Evolutionary conservation across 2,329 filamentous ascomycete genomes (phyloP).

Genomic region (Torrubiella hemipterigena): DNA sequence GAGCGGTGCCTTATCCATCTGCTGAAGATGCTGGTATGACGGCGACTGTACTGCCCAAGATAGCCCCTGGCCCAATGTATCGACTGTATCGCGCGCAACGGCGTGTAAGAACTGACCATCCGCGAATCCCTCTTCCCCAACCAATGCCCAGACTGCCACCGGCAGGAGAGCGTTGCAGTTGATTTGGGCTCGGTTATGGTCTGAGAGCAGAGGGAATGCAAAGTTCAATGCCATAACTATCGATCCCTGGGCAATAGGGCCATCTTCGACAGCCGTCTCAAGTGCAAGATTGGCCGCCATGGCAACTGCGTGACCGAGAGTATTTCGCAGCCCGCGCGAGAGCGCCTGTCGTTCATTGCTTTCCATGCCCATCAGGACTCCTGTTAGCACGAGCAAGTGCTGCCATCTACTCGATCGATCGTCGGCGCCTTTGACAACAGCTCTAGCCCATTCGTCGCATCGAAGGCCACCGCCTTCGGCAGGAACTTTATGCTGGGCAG

Average conservation of each 20-base stretch:
- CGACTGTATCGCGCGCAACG: conserved; percentile 55
- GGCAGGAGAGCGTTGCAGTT: conserved; percentile 62
- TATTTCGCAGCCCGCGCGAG: conserved; percentile 49
- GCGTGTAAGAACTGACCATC: conserved; percentile 63
- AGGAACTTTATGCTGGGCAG: conserved; percentile 15
- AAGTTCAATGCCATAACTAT: conserved; percentile 66
- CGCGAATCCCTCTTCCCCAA: conserved; percentile 61
- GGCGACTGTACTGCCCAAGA: conserved; percentile 51
- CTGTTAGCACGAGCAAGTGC: conserved; percentile 69
- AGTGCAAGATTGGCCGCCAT: conserved; percentile 68
- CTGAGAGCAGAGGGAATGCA: conserved; percentile 59
- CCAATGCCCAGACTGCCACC: conserved; percentile 53
- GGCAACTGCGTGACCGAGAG: conserved; percentile 61
- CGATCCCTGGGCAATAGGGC: conserved; percentile 29
- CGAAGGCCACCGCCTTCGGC: conserved; percentile 29
- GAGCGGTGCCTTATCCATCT: conserved; percentile 47
- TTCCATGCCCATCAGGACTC: conserved; percentile 67
- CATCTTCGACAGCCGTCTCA: conserved; percentile 27
- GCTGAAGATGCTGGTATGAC: conserved; percentile 48
- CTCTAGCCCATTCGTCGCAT: conserved; percentile 43
- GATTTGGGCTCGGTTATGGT: conserved; percentile 43
- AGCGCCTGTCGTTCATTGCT: conserved; percentile 50
- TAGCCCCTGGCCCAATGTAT: conserved; percentile 30
- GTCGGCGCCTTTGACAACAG: conserved; percentile 45
- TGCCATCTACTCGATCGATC: conserved; percentile 60